Evolutionary conservation across 257 asterid genomes (phyloP).

Genomic region (Fraxinus excelsior): DNA sequence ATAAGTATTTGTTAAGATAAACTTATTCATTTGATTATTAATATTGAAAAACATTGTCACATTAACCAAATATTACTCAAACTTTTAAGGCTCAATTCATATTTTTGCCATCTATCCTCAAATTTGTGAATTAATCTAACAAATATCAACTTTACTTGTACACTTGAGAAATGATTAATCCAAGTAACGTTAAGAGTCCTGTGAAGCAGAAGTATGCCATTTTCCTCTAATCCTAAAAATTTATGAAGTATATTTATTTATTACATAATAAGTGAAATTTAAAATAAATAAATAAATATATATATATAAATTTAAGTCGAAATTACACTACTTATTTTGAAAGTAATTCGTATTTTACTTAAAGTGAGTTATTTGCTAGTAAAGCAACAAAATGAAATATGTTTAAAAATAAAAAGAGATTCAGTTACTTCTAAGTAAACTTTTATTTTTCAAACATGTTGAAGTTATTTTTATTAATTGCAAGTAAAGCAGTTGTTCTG

Average conservation of each 20-base stretch:
- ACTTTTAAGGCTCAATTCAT: no score
- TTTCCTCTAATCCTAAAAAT: not conserved
- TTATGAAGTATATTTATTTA: no score
- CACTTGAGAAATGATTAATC: not conserved
- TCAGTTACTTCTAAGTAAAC: no score
- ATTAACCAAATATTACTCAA: no score
- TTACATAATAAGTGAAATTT: not conserved
- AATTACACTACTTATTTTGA: not conserved
- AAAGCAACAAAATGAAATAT: no score
- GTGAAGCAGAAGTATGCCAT: not conserved
- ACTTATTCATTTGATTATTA: no score
- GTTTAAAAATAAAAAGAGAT: no score
- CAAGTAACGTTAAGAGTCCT: not conserved
- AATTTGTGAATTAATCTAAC: not conserved
- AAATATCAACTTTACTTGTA: not conserved
- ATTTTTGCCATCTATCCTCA: not conserved
- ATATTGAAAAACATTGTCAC: not conserved
- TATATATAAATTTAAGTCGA: not conserved
- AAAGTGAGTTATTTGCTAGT: no score
- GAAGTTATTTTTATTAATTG: no score
- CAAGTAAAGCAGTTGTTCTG: no score
- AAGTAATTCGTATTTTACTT: not conserved
- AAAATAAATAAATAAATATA: not conserved
- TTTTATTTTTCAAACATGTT: no score
- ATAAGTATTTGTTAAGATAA: no score